Evolutionary conservation across 1,284 basidiomycete genomes (phyloP), one percentile per base, ranked within the genome.

Genomic region (Marasmius fiardii): DNA sequence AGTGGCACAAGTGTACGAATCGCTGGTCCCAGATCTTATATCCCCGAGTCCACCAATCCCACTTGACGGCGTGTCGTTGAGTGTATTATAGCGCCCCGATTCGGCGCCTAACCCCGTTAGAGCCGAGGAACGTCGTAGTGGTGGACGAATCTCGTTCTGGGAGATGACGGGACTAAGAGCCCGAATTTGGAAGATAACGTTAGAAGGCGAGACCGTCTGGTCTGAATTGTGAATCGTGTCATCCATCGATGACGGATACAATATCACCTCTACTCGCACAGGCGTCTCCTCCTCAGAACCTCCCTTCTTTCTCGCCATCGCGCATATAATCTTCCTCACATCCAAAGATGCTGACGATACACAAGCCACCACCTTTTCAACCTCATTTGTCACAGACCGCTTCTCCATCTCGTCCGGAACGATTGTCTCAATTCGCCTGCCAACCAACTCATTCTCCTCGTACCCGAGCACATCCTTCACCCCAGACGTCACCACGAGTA

Each of bases 381-480:
- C 58, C 14, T 70, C 69, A 4, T 61, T 64, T 11, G 60, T 44
- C 51, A 58, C 49, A 41, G 45, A 51, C 47, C 37, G 39, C 44
- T 53, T 55, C 58, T 52, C 55, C 50, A 61, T 66, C 43, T 59
- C 58, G 34, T 67, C 72, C 37, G 64, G 65, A 48, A 77, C 59
- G 59, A 91, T 73, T 62, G 84, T 75, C 63, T 75, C 74, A 53
- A 92, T 67, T 47, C 77, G 76, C 69, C 83, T 78, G 58, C 90
- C 90, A 55, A 90, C 77, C 35, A 92, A 71, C 66, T 92, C 90
- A 47, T 81, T 79, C 5, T 82, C 76, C 53, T 81, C 79, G 79
- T 86, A 89, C 39, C 87, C 86, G 7, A 90, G 75, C 2, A 89
- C 73, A 47, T 80, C 76, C 53, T 72, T 69, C 48, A 82, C 75